Conservation (phyloP, 352 stramenopile species). For the Phytophthora quininea region DNA sequence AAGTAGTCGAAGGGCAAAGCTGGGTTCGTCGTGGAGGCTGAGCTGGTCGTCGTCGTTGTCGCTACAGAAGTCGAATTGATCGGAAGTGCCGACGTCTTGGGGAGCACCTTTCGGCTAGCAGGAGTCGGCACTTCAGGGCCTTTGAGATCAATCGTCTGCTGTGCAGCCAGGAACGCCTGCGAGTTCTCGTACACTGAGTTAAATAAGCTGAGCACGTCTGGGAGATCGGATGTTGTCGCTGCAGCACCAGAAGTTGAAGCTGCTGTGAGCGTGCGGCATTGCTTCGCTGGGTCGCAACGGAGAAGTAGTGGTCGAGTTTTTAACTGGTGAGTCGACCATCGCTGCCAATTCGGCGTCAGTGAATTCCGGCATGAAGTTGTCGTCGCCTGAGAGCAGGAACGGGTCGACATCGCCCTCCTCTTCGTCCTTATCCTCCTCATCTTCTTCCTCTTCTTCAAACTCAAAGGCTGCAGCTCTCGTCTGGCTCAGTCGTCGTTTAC, state of each 20-base stretch:
- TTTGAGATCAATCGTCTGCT: slow-evolving; percentile 24
- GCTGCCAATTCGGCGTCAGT: slow-evolving; percentile 47
- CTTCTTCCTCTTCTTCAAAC: slow-evolving; percentile 7
- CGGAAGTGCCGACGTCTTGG: slow-evolving; percentile 9
- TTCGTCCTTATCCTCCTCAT: slow-evolving; percentile 17
- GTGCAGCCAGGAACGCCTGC: slow-evolving; percentile 23
- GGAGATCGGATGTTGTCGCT: slow-evolving; percentile 35
- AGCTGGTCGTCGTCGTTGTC: background rate
- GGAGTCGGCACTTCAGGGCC: slow-evolving; percentile 39
- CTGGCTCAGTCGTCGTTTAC: slow-evolving; percentile 44
- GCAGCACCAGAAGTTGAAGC: no score
- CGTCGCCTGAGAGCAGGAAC: slow-evolving; percentile 35
- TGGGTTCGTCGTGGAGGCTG: slow-evolving; percentile 1
- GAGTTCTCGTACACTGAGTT: slow-evolving; percentile 63
- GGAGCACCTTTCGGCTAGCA: slow-evolving; percentile 35
- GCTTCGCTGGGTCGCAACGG: slow-evolving; percentile 15
- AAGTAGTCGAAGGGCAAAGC: slow-evolving; percentile 56
- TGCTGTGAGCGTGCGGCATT: slow-evolving; percentile 7
- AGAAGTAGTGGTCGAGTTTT: slow-evolving; percentile 31
- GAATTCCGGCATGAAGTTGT: slow-evolving; percentile 49
- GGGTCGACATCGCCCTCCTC: slow-evolving; percentile 23
- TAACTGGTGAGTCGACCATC: slow-evolving; percentile 42
- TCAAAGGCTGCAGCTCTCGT: slow-evolving; percentile 13
- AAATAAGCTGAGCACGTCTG: slow-evolving; percentile 71
- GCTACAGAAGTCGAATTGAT: background rate